Evolutionary conservation across 768 basidiomycete genomes (phyloP).

Genomic region (Termitomyces sp.): DNA sequence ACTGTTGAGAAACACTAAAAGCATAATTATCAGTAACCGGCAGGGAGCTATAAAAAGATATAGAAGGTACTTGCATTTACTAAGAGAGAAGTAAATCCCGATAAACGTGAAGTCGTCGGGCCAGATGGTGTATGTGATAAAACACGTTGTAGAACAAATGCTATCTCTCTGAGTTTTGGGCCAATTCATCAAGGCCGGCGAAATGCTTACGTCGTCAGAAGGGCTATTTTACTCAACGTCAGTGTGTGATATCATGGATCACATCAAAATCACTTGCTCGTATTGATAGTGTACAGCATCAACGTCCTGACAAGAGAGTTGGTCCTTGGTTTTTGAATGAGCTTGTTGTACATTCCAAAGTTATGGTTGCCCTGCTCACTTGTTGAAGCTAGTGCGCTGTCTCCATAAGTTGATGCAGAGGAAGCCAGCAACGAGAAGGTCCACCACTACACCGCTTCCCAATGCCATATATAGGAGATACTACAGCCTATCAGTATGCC

Average conservation of each 20-base stretch:
- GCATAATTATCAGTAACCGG: neutral
- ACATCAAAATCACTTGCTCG: conserved; percentile 32
- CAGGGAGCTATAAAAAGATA: neutral
- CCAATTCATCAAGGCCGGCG: neutral
- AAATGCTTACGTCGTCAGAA: conserved; percentile 30
- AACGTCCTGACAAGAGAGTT: conserved; percentile 43
- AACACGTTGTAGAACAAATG: conserved; percentile 30
- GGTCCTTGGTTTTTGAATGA: conserved; percentile 30
- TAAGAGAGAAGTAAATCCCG: conserved; percentile 44
- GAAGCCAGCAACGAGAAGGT: conserved; percentile 36
- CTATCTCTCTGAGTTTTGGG: neutral
- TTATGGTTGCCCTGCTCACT: conserved; percentile 17
- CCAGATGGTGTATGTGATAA: conserved; percentile 42
- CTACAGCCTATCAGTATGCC: conserved; percentile 12
- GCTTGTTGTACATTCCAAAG: neutral
- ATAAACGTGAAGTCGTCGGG: conserved; percentile 46
- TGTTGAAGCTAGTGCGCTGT: conserved; percentile 28
- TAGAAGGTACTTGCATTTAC: conserved; percentile 34
- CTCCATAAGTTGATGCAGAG: conserved; percentile 32
- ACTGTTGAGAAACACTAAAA: conserved; percentile 31
- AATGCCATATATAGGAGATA: conserved; percentile 31
- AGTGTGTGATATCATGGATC: neutral
- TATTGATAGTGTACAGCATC: conserved; percentile 48
- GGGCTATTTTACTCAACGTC: conserved; percentile 16
- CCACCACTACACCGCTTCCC: conserved; percentile 36